Conservation (phyloP, 306 rosid genomes). For the Oxytropis ochrocephala region DNA sequence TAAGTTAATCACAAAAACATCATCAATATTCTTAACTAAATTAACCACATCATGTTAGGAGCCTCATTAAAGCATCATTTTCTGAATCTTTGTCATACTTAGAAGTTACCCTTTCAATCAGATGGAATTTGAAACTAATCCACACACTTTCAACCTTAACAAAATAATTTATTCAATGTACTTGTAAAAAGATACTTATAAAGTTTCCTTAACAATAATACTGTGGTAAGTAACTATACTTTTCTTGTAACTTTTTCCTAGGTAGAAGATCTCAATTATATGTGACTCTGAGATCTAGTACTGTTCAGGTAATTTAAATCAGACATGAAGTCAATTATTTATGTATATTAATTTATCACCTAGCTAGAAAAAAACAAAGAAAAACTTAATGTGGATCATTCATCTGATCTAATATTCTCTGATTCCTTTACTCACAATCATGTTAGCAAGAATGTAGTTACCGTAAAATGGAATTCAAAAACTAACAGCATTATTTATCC, state of each 20-base stretch:
- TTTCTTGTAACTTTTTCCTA: not conserved
- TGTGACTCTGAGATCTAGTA: not conserved
- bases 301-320: not conserved
- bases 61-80: constrained; percentile 38
- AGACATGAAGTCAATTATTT: not conserved
- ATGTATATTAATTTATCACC: not conserved
- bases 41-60: constrained; percentile 22
- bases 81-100: constrained; percentile 90
- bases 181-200: constrained; percentile 12
- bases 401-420: not conserved
- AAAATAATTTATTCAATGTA: not conserved
- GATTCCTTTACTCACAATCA: constrained; percentile 14
- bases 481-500: constrained; percentile 7
- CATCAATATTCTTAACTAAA: constrained; percentile 30
- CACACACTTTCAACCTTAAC: constrained; percentile 22
- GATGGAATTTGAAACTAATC: constrained; percentile 22
- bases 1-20: constrained; percentile 35
- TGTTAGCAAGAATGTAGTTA: constrained; percentile 18
- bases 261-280: not conserved
- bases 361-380: not conserved
- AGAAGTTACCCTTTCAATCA: constrained; percentile 70
- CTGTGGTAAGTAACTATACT: not conserved
- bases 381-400: not conserved
- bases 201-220: constrained; percentile 7
- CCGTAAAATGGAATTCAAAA: constrained; percentile 8